These are phyloP conservation scores for Pascua sp. DNA, from an alignment of 1,284 basidiomycete genomes.

Conservation along the genomic window DNA sequence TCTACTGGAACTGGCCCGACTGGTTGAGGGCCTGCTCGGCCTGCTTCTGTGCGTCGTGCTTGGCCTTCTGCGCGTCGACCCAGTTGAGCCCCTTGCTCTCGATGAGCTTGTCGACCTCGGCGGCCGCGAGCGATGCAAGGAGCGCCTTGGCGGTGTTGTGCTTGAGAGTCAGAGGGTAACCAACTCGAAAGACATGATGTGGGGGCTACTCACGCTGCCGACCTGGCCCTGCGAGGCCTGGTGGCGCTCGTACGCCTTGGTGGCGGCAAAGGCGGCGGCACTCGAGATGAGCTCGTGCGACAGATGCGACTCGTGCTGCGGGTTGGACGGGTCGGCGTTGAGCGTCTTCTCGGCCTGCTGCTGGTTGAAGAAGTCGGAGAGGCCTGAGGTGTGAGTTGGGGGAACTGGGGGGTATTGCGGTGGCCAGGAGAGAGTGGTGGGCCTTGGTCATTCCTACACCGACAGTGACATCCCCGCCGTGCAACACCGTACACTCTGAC, in stretches of 20 bases:
- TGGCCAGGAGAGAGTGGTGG: too few relatives aligned
- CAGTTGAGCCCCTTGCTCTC: constrained; percentile 46
- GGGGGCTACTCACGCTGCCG: constrained; percentile 12
- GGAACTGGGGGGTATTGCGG: too few relatives aligned
- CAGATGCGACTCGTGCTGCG: constrained; percentile 37
- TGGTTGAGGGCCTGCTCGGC: too few relatives aligned
- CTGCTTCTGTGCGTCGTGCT: constrained; percentile 24
- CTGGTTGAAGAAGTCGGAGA: constrained; percentile 12
- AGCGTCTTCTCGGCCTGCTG: constrained; percentile 4
- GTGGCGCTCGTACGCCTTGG: constrained; percentile 46
- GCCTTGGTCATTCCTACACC: too few relatives aligned
- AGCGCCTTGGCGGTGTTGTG: too few relatives aligned
- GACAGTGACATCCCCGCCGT: too few relatives aligned
- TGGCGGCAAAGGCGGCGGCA: constrained; percentile 43
- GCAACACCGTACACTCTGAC: too few relatives aligned
- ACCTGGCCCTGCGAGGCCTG: constrained; percentile 37
- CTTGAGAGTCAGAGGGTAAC: constrained; percentile 7
- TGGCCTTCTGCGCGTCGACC: constrained; percentile 42
- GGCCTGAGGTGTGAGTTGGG: constrained; percentile 5
- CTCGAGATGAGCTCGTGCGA: constrained; percentile 46
- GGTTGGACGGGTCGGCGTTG: constrained; percentile 37
- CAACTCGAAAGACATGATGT: constrained; percentile 27
- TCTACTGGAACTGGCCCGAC: too few relatives aligned
- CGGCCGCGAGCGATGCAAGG: constrained; percentile 28
- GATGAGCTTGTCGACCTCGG: constrained; percentile 48